Conservation (phyloP, 2,329 filamentous ascomycete species). For the Calonectria multiphialidica region DNA sequence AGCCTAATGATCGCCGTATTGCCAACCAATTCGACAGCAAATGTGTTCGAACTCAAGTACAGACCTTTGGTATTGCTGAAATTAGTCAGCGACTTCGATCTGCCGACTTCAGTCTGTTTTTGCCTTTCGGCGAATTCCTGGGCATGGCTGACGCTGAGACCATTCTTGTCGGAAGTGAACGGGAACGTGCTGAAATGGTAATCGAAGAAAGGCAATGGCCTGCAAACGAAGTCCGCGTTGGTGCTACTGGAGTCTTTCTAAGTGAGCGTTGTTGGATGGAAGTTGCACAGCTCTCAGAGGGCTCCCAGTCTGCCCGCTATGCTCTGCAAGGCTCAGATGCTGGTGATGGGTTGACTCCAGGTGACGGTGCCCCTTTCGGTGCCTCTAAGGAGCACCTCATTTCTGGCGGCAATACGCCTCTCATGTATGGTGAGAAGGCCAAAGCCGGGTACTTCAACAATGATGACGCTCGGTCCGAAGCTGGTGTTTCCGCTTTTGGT, state of each 20-base stretch:
- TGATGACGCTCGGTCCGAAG: conserved; percentile 91
- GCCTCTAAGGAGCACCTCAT: conserved; percentile 72
- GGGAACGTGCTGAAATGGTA: conserved; percentile 91
- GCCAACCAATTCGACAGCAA: conserved; percentile 99
- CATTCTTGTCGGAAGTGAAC: conserved; percentile 90
- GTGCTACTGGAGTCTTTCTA: conserved; percentile 93
- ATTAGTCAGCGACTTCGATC: conserved; percentile 94
- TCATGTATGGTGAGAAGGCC: conserved; percentile 79
- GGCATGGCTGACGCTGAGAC: conserved; percentile 88
- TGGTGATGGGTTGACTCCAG: conserved; percentile 71
- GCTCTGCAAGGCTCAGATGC: conserved; percentile 63
- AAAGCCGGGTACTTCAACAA: conserved; percentile 86
- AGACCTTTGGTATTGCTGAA: conserved; percentile 95
- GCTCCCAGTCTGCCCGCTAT: conserved; percentile 60
- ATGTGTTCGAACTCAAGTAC: conserved; percentile 93
- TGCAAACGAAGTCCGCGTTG: conserved; percentile 88
- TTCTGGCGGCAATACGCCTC: conserved; percentile 66
- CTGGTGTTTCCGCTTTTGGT: conserved; percentile 90
- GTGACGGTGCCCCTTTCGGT: conserved; percentile 70
- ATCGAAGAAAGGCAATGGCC: conserved; percentile 95
- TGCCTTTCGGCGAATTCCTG: conserved; percentile 96
- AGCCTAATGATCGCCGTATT: conserved; percentile 96
- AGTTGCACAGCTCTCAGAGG: conserved; percentile 80
- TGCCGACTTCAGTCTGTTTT: conserved; percentile 94
- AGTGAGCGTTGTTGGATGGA: conserved; percentile 97